Percentiles rank a stretch among this genome's conserved stretches.
phyloP scores from a whole-genome alignment of 345 rosid genomes.

The Gossypium mustelinum region DNA sequence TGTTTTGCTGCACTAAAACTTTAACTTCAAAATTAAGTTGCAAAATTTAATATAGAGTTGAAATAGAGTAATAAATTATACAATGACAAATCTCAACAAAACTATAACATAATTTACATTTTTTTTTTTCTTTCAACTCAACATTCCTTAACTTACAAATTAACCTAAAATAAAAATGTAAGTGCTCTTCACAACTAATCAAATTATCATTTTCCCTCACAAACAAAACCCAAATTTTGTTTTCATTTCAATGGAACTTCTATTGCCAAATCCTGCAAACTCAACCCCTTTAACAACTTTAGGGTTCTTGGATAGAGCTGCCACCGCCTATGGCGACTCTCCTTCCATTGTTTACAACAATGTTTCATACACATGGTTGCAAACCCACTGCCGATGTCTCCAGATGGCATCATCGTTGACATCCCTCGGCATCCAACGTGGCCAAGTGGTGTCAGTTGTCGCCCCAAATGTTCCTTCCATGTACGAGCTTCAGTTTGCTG shows the following conservation, averaged over 20 bases:
- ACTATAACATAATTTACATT: too few relatives aligned
- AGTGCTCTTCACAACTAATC: neutral
- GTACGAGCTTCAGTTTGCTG: conserved; percentile 66
- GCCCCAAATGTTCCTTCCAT: conserved; percentile 54
- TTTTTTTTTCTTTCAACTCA: too few relatives aligned
- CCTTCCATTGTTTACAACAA: conserved; percentile 42
- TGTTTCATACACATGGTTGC: conserved; percentile 44
- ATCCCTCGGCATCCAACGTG: conserved; percentile 34
- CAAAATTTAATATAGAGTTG: too few relatives aligned
- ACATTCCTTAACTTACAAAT: too few relatives aligned
- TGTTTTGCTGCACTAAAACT: too few relatives aligned
- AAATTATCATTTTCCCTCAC: neutral
- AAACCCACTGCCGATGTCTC: conserved; percentile 60
- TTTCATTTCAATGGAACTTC: conserved; percentile 28
- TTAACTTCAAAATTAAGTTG: too few relatives aligned
- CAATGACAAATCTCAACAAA: too few relatives aligned
- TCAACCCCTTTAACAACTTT: conserved; percentile 51
- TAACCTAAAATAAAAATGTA: neutral
- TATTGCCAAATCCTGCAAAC: conserved; percentile 41
- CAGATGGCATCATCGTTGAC: conserved; percentile 52
- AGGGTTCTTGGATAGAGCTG: conserved; percentile 50
- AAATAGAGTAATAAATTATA: too few relatives aligned
- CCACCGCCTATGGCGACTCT: conserved; percentile 44
- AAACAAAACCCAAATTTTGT: neutral
- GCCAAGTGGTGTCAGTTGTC: conserved; percentile 52